A percentile compares a stretch with the other conserved stretches of the same genome.
These are phyloP conservation scores for Plasmodium yoelii DNA, from an alignment of 169 alveolate genomes.

Conservation along the genomic window DNA sequence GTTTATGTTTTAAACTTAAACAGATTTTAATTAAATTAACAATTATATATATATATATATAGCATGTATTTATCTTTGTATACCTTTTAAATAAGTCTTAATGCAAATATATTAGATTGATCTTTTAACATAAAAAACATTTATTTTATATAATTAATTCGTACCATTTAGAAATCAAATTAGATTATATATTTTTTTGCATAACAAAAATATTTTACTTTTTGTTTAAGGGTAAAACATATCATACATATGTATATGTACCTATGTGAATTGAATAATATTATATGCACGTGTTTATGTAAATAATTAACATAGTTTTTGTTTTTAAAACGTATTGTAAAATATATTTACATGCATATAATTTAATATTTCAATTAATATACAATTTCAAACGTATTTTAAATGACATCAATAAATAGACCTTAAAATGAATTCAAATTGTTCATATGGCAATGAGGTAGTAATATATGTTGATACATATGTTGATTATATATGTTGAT, in stretches of 20 bases:
- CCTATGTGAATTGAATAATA: background rate
- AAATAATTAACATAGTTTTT: background rate
- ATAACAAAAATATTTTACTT: too few species aligned
- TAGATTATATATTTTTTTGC: too few species aligned
- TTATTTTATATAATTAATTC: too few species aligned
- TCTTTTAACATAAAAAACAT: too few species aligned
- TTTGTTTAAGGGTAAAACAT: background rate
- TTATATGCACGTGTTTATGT: background rate
- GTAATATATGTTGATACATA: background rate
- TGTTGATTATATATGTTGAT: too few species aligned
- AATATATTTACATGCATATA: conserved; percentile 2
- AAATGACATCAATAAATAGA: conserved; percentile 35
- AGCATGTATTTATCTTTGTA: too few species aligned
- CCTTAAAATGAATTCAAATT: conserved; percentile 35
- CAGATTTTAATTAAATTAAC: too few species aligned
- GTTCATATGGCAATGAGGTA: conserved; percentile 39
- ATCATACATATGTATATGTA: conserved; percentile 1
- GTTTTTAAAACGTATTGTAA: background rate
- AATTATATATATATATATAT: too few species aligned
- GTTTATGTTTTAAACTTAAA: too few species aligned
- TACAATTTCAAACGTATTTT: conserved; percentile 16
- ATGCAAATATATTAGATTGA: too few species aligned
- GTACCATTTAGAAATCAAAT: too few species aligned
- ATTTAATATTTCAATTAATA: background rate
- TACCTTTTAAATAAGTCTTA: too few species aligned